Base-by-base conservation (phyloP, 176 grass and related monocot genomes). In the Eleusine indica region DNA sequence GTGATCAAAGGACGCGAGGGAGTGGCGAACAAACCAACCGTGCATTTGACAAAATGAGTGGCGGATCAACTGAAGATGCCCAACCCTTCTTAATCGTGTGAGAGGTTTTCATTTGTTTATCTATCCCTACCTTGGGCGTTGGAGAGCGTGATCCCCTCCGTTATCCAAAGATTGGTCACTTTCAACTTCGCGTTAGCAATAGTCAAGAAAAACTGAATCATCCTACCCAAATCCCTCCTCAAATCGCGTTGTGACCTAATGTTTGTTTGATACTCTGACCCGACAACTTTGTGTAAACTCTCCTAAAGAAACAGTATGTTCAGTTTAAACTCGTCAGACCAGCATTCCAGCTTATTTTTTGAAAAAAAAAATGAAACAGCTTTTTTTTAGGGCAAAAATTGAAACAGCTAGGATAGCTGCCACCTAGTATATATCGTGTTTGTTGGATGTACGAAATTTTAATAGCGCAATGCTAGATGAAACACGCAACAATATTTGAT, bases 11-110 rank as follows among this genome's bases (percentile, higher is more conserved):
- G 41, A 19, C 16, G 46, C 32, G 52, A 12, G 22, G 44, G 44
- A 82, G 67, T 78, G 74, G 73, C 83, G 64, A 53, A 73, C 42
- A 19, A 7, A 70, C 71, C 51, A 44, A 52, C 77, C 76, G 12
- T 44, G 35, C 79, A 13, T 25, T 44, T 60, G 38, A 6, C n/a
- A 71, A 79, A 43, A 53, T 8, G 9, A 64, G 61, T 5, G 32
- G 51, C 12, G 37, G 67, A 60, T 41, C 19, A 10, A 19, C 6
- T 40, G 37, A 68, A 9, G 37, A 57, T 57, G 66, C 49, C 2
- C 48, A 25, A 9, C 47, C 12, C 12, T 79, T 68, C 58, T 51
- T 61, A 19, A 41, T 48, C 53, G 11, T 30, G 3, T 80, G 51
- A 29, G 69, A 29, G 52, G 44, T 79, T 68, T 76, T 76, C n/a